Percentiles rank a stretch among this genome's conserved stretches.
Evolutionary conservation across 2,329 filamentous ascomycete species (phyloP).

Genomic region (Lachnellula cervina): DNA sequence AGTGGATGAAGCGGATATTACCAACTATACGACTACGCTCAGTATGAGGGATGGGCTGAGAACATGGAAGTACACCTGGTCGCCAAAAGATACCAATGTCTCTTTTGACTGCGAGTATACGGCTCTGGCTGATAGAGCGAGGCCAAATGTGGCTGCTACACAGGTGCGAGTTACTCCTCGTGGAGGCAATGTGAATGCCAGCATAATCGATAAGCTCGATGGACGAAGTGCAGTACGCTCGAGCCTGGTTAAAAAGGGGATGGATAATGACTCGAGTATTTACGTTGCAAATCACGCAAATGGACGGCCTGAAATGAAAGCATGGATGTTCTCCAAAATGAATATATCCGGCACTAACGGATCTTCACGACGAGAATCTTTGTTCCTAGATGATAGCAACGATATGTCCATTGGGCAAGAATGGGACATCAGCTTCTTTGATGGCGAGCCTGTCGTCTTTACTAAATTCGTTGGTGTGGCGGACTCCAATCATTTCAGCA

Average conservation of each 20-base stretch:
- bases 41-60: slow-evolving; percentile 3
- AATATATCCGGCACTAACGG: slow-evolving; percentile 17
- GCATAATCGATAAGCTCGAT: slow-evolving; percentile 57
- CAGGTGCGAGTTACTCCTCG: slow-evolving; percentile 9
- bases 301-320: slow-evolving; percentile 53
- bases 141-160: slow-evolving; percentile 12
- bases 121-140: slow-evolving; percentile 15
- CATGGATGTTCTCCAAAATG: slow-evolving; percentile 48
- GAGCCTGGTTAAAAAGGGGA: slow-evolving; percentile 46
- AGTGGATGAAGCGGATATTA: slow-evolving; percentile 51
- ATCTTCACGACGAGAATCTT: slow-evolving; percentile 31
- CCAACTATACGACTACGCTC: slow-evolving; percentile 56
- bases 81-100: slow-evolving; percentile 42
- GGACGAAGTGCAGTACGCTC: slow-evolving; percentile 59
- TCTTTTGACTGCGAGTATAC: slow-evolving; percentile 56
- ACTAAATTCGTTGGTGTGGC: slow-evolving; percentile 60
- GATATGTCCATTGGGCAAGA: slow-evolving; percentile 57
- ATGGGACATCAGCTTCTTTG: slow-evolving; percentile 44
- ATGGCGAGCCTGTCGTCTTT: slow-evolving; percentile 47
- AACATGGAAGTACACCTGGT: slow-evolving; percentile 10
- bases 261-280: slow-evolving; percentile 46
- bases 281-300: slow-evolving; percentile 57
- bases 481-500: slow-evolving; percentile 55
- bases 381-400: slow-evolving; percentile 44
- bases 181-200: slow-evolving; percentile 34